phyloP scores from a whole-genome alignment of 2,329 filamentous ascomycete species.

The Chaetomium sp. region DNA sequence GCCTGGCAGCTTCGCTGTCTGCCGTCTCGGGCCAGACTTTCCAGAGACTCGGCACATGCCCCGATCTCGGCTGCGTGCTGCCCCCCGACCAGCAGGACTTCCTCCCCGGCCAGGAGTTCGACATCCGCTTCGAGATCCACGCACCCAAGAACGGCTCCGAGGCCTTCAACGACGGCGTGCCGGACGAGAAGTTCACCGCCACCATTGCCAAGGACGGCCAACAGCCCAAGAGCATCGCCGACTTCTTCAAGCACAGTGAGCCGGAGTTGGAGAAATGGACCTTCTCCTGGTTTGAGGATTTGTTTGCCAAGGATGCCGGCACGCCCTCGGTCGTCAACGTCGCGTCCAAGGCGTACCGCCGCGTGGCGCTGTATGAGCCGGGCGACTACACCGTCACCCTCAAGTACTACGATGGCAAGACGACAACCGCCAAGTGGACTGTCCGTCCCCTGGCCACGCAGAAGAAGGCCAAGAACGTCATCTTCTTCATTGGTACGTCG shows the following conservation, averaged over 20 bases:
- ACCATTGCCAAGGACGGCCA: slow-evolving; percentile 67
- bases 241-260: slow-evolving; percentile 70
- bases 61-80: slow-evolving; percentile 60
- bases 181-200: slow-evolving; percentile 75
- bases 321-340: slow-evolving; percentile 76
- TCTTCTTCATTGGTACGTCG: slow-evolving; percentile 75
- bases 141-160: slow-evolving; percentile 81
- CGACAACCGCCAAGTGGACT: slow-evolving; percentile 73
- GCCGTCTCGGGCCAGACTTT: slow-evolving; percentile 58
- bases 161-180: slow-evolving; percentile 66
- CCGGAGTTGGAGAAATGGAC: slow-evolving; percentile 78
- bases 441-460: slow-evolving; percentile 70
- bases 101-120: slow-evolving; percentile 80
- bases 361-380: slow-evolving; percentile 74
- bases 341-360: slow-evolving; percentile 75
- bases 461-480: slow-evolving; percentile 80
- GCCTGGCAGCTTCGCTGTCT: slow-evolving; percentile 42
- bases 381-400: slow-evolving; percentile 78
- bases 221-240: slow-evolving; percentile 55
- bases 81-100: slow-evolving; percentile 74
- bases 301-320: slow-evolving; percentile 72
- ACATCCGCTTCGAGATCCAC: slow-evolving; percentile 80
- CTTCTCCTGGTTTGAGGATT: slow-evolving; percentile 83
- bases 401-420: slow-evolving; percentile 71
- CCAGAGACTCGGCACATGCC: slow-evolving; percentile 62